Evolutionary conservation across 805 yeast genomes (phyloP), one percentile per base, ranked within the genome.

Genomic region (Candida corydali): DNA sequence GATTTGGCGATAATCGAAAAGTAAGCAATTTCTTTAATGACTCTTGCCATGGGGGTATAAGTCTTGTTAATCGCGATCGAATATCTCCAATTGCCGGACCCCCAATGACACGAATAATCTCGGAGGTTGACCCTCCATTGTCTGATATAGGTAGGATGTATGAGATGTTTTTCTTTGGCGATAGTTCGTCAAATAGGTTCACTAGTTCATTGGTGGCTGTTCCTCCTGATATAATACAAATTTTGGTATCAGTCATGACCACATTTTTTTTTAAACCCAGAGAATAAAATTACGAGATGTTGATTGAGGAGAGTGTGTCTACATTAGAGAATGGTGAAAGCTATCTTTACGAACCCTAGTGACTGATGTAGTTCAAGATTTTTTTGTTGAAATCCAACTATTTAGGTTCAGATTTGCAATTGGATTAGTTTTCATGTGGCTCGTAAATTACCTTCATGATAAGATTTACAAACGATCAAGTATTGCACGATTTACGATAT

Each of bases 31-130:
- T 55, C 12, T 67, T 54, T 24, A 73, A 43, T 0, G 52, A 52
- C 10, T 41, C 51, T 30, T 65, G 65, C 18, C 69, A 63, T 22
- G 70, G 73, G 1, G 87, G 82, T 24, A 86, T 81, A 40, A 89
- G 60, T 37, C 89, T 61, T 0, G 87, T 84, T 19, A 88, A 69
- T 38, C 98, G 59, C 0, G 95, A 86, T 33, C 97, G 64, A 2
- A 89, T 70, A 54, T 89, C 98, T 2, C 98, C 98, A 37, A 89
- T 86, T 0, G 97, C 96, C 3, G 96, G 95, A 0, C 98, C 97
- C 2, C 96, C 96, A 12, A 89, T 68, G 1, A 87, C 86, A 10
- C 96, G 62, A 5, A 88, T 69, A 17, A 89, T 74, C 58, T 89
- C 97, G 18, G 94, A 82, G 0, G 96, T 86, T 2, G 96, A 88